Evolutionary conservation across 371 early-diverging fungal genomes (phyloP).

Genomic region (Syncephalastrum sp.): DNA sequence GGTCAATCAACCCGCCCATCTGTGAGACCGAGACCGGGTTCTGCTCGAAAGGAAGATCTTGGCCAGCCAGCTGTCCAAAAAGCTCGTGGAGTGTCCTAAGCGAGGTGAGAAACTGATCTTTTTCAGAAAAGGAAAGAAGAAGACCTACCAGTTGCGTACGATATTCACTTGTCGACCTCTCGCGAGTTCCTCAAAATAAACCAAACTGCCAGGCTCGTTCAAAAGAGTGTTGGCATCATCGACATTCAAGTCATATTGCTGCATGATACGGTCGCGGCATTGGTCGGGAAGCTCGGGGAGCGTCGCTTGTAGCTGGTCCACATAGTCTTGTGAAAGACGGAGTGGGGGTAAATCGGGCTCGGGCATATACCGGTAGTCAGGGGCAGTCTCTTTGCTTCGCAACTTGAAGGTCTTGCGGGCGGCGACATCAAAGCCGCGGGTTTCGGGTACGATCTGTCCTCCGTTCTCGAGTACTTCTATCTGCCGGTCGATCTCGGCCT

Average conservation of each 20-base stretch:
- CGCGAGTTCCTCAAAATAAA: conserved; percentile 71
- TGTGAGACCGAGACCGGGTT: conserved; percentile 60
- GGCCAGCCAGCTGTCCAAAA: conserved; percentile 68
- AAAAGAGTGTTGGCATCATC: conserved; percentile 65
- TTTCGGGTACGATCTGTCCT: conserved; percentile 62
- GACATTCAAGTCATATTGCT: conserved; percentile 56
- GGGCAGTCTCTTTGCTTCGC: conserved; percentile 79
- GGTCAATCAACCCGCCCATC: conserved; percentile 65
- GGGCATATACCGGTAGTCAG: conserved; percentile 93
- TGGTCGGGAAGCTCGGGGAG: conserved; percentile 79
- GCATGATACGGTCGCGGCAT: conserved; percentile 57
- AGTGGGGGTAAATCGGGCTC: conserved; percentile 81
- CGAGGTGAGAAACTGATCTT: not conserved
- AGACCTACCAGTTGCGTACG: conserved; percentile 46
- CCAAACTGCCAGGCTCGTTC: conserved; percentile 70
- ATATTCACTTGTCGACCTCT: not conserved
- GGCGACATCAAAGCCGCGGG: conserved; percentile 75
- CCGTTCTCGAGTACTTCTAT: conserved; percentile 59
- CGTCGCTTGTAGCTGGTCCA: conserved; percentile 35
- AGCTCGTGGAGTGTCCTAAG: conserved; percentile 78
- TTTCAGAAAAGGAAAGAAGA: not conserved
- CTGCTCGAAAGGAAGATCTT: conserved; percentile 51
- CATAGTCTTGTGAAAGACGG: conserved; percentile 33
- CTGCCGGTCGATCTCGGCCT: conserved; percentile 81
- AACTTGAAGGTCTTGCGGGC: conserved; percentile 63